phyloP scores from a whole-genome alignment of 2,329 filamentous ascomycete species.

The Dichotomopilus funicola region DNA sequence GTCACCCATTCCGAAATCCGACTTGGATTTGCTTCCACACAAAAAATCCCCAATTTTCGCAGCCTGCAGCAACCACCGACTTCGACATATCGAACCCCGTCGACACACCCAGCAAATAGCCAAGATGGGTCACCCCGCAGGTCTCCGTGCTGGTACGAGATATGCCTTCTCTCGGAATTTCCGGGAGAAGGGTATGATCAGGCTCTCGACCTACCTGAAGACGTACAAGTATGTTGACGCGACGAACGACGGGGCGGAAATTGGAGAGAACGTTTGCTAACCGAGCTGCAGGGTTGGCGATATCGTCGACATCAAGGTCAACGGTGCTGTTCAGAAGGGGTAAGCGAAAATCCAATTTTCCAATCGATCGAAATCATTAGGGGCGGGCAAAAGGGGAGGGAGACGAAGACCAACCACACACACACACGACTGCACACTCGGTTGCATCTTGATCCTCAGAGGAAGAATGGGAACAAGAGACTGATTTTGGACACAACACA shows the following conservation, averaged over 20 bases:
- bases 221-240: constrained; percentile 67
- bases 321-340: constrained; percentile 98
- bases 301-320: constrained; percentile 97
- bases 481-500: constrained; percentile 34
- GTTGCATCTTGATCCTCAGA: neutral
- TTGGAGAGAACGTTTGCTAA: constrained; percentile 35
- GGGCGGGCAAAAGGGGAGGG: neutral
- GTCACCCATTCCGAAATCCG: constrained; percentile 19
- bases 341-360: constrained; percentile 44
- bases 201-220: constrained; percentile 87
- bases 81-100: constrained; percentile 30
- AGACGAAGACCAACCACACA: constrained; percentile 5
- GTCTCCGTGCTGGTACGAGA: constrained; percentile 81
- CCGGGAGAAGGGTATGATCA: constrained; percentile 92
- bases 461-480: constrained; percentile 20
- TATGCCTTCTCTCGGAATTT: constrained; percentile 93
- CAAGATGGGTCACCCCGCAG: constrained; percentile 80
- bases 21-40: constrained; percentile 24
- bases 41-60: constrained; percentile 24
- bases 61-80: constrained; percentile 24
- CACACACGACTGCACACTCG: neutral
- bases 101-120: constrained; percentile 36
- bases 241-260: constrained; percentile 1
- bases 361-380: constrained; percentile 11
- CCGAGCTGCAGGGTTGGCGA: constrained; percentile 69